These are phyloP conservation scores for Leucosporidium creatinivorum DNA, from an alignment of 768 basidiomycete species.

Conservation along the genomic window DNA sequence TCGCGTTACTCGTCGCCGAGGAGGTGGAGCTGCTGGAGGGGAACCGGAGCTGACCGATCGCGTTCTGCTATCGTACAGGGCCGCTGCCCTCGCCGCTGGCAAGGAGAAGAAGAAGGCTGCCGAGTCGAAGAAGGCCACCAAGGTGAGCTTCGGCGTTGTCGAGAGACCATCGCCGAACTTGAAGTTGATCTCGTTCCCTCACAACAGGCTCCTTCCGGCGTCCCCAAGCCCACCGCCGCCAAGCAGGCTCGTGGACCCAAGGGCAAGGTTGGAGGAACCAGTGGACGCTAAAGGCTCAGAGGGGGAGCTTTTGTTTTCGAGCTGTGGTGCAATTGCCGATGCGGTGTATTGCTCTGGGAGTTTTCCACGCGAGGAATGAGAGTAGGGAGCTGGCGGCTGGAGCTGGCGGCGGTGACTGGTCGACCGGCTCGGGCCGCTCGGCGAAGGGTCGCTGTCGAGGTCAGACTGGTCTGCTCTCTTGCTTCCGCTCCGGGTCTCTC, in stretches of 20 bases:
- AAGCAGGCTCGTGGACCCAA: not conserved
- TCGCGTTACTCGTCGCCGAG: conserved; percentile 11
- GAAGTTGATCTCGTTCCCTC: too few species aligned
- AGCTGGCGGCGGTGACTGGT: too few species aligned
- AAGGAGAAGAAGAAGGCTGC: conserved; percentile 38
- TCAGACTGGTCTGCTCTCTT: too few species aligned
- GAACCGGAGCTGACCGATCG: not conserved
- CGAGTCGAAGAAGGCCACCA: conserved; percentile 29
- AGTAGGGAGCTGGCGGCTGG: too few species aligned
- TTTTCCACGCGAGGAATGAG: too few species aligned
- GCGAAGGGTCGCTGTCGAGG: too few species aligned
- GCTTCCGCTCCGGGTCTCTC: too few species aligned
- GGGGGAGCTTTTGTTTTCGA: too few species aligned
- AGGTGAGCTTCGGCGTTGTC: not conserved
- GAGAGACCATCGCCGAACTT: not conserved
- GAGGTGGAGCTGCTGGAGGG: not conserved
- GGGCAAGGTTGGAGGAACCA: not conserved
- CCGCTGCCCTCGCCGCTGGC: conserved; percentile 34
- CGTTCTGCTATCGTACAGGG: not conserved
- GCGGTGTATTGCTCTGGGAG: too few species aligned
- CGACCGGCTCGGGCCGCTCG: too few species aligned
- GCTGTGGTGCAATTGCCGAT: too few species aligned
- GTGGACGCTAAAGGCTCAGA: not conserved
- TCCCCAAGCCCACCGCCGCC: not conserved
- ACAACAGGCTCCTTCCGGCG: conserved; percentile 1